A percentile compares a stretch with the other conserved stretches of the same genome.
These are phyloP conservation scores for Clarkia xantiana DNA, from an alignment of 345 rosid genomes.

Conservation along the genomic window DNA sequence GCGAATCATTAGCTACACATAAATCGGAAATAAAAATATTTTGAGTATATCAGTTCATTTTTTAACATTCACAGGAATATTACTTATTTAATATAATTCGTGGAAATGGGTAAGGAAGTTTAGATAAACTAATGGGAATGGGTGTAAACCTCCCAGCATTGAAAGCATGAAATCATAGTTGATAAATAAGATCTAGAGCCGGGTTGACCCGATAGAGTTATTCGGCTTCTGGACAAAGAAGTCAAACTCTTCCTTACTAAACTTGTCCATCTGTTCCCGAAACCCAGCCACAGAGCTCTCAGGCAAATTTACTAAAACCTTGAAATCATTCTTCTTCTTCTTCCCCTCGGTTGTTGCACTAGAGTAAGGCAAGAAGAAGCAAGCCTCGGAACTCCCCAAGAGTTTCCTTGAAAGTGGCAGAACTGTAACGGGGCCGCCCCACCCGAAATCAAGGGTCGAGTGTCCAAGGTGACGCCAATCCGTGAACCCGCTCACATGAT, in stretches of 20 bases:
- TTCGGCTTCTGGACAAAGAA: neutral
- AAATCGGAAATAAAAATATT: no score
- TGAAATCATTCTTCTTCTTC: constrained; percentile 41
- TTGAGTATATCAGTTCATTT: no score
- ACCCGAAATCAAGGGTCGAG: constrained; percentile 67
- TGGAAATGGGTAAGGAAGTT: no score
- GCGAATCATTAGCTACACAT: no score
- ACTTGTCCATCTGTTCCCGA: constrained; percentile 48
- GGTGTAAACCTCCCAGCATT: no score
- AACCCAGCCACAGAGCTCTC: constrained; percentile 36
- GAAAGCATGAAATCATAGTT: no score
- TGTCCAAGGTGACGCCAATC: constrained; percentile 91
- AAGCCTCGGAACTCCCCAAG: constrained; percentile 66
- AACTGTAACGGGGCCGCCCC: constrained; percentile 71
- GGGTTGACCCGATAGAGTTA: no score
- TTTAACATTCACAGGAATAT: no score
- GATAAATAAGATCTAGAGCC: no score
- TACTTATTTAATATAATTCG: no score
- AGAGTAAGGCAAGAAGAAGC: constrained; percentile 76
- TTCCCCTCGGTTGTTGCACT: constrained; percentile 9
- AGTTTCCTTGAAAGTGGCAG: constrained; percentile 49
- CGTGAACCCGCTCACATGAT: constrained; percentile 72
- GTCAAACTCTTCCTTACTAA: constrained; percentile 24
- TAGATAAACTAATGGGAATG: no score
- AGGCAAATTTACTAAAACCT: constrained; percentile 50